phyloP scores from a whole-genome alignment of 768 basidiomycete species.

The Albatrellus ellisii region DNA sequence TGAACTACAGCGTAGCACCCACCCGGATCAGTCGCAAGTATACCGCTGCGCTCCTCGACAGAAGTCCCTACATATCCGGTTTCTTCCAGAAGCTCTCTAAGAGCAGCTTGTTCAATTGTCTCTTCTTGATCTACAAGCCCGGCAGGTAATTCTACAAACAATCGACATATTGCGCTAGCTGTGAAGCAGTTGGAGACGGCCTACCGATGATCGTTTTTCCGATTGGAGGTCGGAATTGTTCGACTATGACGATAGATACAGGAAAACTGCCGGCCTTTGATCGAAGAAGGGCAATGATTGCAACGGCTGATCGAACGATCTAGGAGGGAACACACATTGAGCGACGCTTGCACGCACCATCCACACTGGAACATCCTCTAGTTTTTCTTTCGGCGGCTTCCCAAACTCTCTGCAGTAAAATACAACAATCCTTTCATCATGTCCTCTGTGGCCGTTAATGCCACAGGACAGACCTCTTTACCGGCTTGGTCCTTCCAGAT shows the following conservation, averaged over 20 bases:
- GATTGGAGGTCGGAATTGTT: conserved; percentile 87
- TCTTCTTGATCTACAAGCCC: conserved; percentile 84
- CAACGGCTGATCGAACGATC: conserved; percentile 45
- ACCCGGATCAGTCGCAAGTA: conserved; percentile 67
- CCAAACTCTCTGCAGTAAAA: conserved; percentile 54
- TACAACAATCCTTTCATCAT: not conserved
- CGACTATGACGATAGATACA: conserved; percentile 70
- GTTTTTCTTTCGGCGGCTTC: conserved; percentile 82
- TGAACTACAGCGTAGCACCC: conserved; percentile 7
- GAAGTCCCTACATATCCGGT: conserved; percentile 69
- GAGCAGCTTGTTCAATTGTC: conserved; percentile 64
- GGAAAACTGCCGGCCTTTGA: conserved; percentile 65
- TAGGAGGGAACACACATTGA: not conserved
- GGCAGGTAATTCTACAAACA: conserved; percentile 40
- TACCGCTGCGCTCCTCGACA: conserved; percentile 48
- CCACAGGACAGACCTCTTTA: conserved; percentile 43
- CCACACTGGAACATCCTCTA: conserved; percentile 61
- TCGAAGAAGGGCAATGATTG: conserved; percentile 67
- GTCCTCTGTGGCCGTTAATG: not conserved
- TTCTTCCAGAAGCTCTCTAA: conserved; percentile 87
- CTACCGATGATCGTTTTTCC: conserved; percentile 64
- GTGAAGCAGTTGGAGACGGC: not conserved
- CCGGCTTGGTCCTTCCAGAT: conserved; percentile 71
- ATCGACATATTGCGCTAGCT: not conserved
- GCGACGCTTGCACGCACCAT: conserved; percentile 36